These are phyloP conservation scores for Solanum hybrid DNA, from an alignment of 305 asterid species.

Conservation along the genomic window DNA sequence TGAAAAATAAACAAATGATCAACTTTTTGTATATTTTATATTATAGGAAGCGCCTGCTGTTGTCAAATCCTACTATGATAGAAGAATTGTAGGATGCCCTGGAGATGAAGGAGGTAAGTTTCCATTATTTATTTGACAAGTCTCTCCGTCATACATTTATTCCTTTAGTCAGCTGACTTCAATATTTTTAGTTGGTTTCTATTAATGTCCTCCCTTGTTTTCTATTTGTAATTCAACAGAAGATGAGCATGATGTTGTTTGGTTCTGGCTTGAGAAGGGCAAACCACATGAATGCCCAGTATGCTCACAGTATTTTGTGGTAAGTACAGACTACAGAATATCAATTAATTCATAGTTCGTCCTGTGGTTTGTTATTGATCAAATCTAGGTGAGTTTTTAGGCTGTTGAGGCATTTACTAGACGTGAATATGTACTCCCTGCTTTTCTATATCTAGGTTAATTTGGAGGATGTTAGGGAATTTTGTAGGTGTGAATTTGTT, in stretches of 20 bases:
- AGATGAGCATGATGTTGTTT: constrained; percentile 90
- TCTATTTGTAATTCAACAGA: constrained; percentile 34
- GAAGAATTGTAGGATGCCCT: constrained; percentile 95
- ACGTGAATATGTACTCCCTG: background rate
- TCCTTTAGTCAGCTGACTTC: background rate
- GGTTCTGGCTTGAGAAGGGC: constrained; percentile 96
- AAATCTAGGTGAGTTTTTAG: background rate
- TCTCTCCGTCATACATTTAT: background rate
- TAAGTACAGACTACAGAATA: constrained; percentile 34
- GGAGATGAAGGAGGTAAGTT: constrained; percentile 90
- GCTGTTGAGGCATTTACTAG: background rate
- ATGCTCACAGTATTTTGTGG: constrained; percentile 80
- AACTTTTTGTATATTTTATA: background rate
- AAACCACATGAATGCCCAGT: constrained; percentile 86
- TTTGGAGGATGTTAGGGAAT: background rate
- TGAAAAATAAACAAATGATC: background rate
- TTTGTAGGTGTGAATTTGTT: background rate
- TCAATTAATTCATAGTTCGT: background rate
- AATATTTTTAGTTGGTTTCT: background rate
- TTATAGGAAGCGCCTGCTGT: constrained; percentile 88
- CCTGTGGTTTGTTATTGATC: background rate
- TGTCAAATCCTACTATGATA: constrained; percentile 70
- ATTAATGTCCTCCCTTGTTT: background rate
- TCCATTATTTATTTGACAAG: background rate
- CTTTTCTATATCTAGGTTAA: background rate